Evolutionary conservation across 192 early-diverging fungal species (phyloP).

Genomic region (Coemansia sp.): DNA sequence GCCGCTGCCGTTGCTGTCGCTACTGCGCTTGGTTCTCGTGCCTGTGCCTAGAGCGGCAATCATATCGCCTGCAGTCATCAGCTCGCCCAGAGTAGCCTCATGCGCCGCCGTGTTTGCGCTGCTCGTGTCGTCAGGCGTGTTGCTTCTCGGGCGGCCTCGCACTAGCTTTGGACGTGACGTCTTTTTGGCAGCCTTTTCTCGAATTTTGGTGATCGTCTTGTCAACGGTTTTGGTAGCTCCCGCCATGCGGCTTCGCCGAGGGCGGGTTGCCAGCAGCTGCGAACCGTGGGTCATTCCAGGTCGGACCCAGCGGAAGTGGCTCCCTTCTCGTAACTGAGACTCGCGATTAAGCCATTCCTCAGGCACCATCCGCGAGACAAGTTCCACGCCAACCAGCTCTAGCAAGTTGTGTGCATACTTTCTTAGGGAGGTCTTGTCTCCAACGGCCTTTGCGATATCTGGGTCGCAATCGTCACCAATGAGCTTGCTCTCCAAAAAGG

Average conservation of each 20-base stretch:
- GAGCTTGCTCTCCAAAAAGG: conserved; percentile 48
- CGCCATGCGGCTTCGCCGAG: conserved; percentile 18
- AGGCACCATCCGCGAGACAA: conserved; percentile 33
- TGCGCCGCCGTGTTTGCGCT: not conserved
- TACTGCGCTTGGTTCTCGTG: not conserved
- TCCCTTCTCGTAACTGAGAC: conserved; percentile 43
- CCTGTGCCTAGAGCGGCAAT: conserved; percentile 24
- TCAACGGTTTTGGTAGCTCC: conserved; percentile 8
- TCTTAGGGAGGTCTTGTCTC: conserved; percentile 25
- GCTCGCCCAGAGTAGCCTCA: not conserved
- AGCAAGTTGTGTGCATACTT: conserved; percentile 19
- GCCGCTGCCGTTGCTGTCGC: conserved; percentile 4
- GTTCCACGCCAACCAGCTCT: conserved; percentile 32
- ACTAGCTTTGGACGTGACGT: conserved; percentile 13
- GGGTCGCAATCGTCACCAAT: conserved; percentile 18
- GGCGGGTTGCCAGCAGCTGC: conserved; percentile 41
- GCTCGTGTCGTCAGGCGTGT: conserved; percentile 2
- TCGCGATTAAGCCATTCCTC: conserved; percentile 53
- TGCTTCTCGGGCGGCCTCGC: conserved; percentile 23
- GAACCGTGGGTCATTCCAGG: conserved; percentile 48
- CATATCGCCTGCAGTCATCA: conserved; percentile 5
- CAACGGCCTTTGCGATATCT: conserved; percentile 29
- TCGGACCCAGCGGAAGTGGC: conserved; percentile 49
- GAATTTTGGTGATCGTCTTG: conserved; percentile 29
- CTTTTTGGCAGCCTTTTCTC: conserved; percentile 22